These are phyloP conservation scores for Scutellaria minor DNA, from an alignment of 257 asterid species.

Conservation along the genomic window DNA sequence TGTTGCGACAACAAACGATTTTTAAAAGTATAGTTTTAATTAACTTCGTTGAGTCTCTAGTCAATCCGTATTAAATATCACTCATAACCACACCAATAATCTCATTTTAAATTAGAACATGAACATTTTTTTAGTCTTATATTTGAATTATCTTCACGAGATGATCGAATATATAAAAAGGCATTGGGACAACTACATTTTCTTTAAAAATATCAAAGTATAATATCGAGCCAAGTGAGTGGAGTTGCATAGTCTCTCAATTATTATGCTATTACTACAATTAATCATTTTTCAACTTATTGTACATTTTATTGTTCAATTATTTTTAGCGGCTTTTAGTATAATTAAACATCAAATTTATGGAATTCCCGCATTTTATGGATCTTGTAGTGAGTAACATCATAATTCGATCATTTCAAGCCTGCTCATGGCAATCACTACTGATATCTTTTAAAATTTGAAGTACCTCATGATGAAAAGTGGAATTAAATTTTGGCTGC, in stretches of 20 bases:
- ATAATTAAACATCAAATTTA: neutral
- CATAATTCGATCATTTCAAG: neutral
- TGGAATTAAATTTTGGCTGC: neutral
- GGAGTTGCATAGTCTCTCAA: neutral
- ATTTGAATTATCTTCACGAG: too few relatives aligned
- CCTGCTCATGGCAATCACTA: neutral
- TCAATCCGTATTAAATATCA: too few relatives aligned
- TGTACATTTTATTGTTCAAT: neutral
- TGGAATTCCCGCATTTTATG: conserved; percentile 13
- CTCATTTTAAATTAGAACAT: too few relatives aligned
- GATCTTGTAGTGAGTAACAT: conserved; percentile 16
- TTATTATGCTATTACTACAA: neutral
- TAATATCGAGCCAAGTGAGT: conserved; percentile 6
- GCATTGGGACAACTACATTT: too few relatives aligned
- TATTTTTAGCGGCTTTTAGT: neutral
- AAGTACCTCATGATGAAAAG: neutral
- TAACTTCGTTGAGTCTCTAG: too few relatives aligned
- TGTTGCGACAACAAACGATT: too few relatives aligned
- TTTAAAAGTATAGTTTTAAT: too few relatives aligned
- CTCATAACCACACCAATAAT: too few relatives aligned
- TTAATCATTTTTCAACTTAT: neutral
- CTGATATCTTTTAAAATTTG: neutral
- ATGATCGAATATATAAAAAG: too few relatives aligned
- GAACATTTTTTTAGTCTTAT: too few relatives aligned
- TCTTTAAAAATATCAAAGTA: neutral